Evolutionary conservation across 495 filamentous ascomycete species (phyloP), one percentile per base, ranked within the genome.

Genomic region (Talaromyces wortmannii): DNA sequence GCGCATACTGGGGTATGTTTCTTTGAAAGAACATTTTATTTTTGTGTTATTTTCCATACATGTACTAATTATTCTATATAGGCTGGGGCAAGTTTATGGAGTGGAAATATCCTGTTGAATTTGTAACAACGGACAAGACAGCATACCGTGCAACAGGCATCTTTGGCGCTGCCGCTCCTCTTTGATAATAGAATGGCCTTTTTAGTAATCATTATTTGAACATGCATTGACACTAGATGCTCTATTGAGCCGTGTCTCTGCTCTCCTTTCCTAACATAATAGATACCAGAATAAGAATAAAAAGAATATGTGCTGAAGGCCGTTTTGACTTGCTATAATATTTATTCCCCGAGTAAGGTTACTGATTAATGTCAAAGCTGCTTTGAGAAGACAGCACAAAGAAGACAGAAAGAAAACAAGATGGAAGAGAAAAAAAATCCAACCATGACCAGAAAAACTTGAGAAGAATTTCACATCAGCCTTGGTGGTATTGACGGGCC

Each of bases 1-100:
- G 90, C 75, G 94, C 94, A 50, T 97, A 97, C 71, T 97, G 91
- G 91, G 87, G 94, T 97, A 73, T 47, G 71, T 68, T 18, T 40
- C 23, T 47, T 47, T 40, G 0, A 12, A 7, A 6, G 7, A 8
- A 31, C 7, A 55, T 46, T 5, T 4, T 51, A 1, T 6, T 31
- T 42, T 16, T 32, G 29, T 6, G n/a, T 40, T n/a, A 23, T 47
- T 29, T n/a, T 17, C 43, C 23, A 23, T 23, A 1, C 23, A 23
- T 46, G 7, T 51, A 5, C 44, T 56, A 18, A 30, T 17, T 13
- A 17, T 6, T 23, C 47, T 45, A 1, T 7, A n/a, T 57, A 90
- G 86, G 82, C 45, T 90, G 86, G 86, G 81, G 78, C 8, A 78
- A 78, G 55, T 89, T 83, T 65, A 89, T 90, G 87, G 73, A 84